Percentiles rank a stretch among this genome's conserved stretches.
Evolutionary conservation across 306 rosid species (phyloP).

Genomic region (Hippophae gyantsensis): DNA sequence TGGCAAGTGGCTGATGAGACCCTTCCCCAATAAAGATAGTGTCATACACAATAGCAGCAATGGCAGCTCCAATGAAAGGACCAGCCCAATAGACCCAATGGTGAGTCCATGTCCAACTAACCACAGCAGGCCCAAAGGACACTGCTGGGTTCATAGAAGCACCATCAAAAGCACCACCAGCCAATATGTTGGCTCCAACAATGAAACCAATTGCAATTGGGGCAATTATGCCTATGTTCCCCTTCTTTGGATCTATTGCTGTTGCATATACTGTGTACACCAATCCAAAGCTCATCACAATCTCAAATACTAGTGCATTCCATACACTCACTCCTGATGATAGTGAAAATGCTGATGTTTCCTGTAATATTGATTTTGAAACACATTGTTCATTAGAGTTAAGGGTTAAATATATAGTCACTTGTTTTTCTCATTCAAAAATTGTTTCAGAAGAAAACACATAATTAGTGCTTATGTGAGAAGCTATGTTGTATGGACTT

Average conservation of each 20-base stretch:
- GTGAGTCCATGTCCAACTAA: slow-evolving; percentile 52
- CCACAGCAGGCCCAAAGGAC: slow-evolving; percentile 71
- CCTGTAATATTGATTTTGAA: slow-evolving; percentile 16
- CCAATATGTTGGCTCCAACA: slow-evolving; percentile 83
- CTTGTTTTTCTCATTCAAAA: no score
- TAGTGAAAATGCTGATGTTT: slow-evolving; percentile 44
- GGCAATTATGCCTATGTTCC: slow-evolving; percentile 49
- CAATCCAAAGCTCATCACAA: slow-evolving; percentile 71
- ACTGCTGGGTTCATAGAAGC: slow-evolving; percentile 87
- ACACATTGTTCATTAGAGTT: no score
- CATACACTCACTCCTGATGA: slow-evolving; percentile 43
- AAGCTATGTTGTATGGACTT: no score
- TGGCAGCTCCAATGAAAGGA: slow-evolving; percentile 49
- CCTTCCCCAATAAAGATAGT: slow-evolving; percentile 46
- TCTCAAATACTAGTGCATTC: slow-evolving; percentile 65
- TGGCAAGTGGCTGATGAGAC: slow-evolving; percentile 39
- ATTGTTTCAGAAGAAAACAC: no score
- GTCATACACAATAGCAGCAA: slow-evolving; percentile 59
- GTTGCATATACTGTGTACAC: slow-evolving; percentile 83
- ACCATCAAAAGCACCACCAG: slow-evolving; percentile 79
- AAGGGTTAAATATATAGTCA: no score
- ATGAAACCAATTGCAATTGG: slow-evolving; percentile 74
- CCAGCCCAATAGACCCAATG: slow-evolving; percentile 83
- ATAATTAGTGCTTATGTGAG: no score
- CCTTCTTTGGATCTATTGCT: slow-evolving; percentile 65